phyloP scores from a whole-genome alignment of 495 filamentous ascomycete genomes.

The Apodospora peruviana region DNA sequence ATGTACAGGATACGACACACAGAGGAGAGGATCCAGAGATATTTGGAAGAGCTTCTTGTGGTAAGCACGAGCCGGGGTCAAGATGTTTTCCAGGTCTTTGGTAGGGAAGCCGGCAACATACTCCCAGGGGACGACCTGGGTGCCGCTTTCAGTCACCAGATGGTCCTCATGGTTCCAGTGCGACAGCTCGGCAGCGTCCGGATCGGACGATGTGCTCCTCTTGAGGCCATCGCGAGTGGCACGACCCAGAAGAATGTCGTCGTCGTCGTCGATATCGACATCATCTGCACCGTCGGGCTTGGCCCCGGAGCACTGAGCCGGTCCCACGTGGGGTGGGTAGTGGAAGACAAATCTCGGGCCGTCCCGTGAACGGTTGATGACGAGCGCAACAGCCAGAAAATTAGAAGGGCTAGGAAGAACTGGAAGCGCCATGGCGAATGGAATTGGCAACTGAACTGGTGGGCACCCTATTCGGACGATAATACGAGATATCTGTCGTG shows the following conservation, averaged over 20 bases:
- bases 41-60: conserved; percentile 86
- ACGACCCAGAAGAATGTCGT: conserved; percentile 34
- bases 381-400: conserved; percentile 69
- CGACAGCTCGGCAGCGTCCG: conserved; percentile 33
- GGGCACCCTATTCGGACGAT: no score
- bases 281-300: conserved; percentile 24
- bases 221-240: conserved; percentile 22
- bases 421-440: conserved; percentile 34
- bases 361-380: conserved; percentile 74
- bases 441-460: neutral
- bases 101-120: conserved; percentile 69
- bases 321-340: conserved; percentile 57
- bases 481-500: no score
- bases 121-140: conserved; percentile 65
- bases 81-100: conserved; percentile 73
- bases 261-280: conserved; percentile 41
- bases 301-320: conserved; percentile 17
- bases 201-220: conserved; percentile 23
- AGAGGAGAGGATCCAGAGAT: conserved; percentile 75
- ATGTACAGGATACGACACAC: conserved; percentile 83
- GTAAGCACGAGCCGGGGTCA: conserved; percentile 73
- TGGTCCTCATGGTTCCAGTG: conserved; percentile 56
- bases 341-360: conserved; percentile 87
- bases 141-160: conserved; percentile 44
- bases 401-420: conserved; percentile 45